These are phyloP conservation scores for Patellifolia procumbens DNA, from an alignment of 179 eudicot genomes.

Conservation along the genomic window DNA sequence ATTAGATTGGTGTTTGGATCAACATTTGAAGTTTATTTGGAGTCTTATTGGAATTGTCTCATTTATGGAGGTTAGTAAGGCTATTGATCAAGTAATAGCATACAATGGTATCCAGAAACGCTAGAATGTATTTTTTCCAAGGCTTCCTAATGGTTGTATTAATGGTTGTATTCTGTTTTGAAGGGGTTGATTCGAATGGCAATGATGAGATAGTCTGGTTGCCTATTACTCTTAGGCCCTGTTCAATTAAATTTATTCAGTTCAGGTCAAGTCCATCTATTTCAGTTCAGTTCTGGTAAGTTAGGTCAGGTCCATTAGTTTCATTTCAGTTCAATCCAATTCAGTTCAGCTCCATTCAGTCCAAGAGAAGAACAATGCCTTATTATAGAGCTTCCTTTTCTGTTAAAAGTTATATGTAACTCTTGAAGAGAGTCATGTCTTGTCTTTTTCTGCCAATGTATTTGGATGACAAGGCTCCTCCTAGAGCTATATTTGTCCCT, in stretches of 20 bases:
- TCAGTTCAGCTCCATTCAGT: too few species aligned
- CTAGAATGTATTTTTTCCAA: not conserved
- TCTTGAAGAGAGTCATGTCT: not conserved
- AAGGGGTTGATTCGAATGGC: not conserved
- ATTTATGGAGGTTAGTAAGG: not conserved
- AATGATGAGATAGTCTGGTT: not conserved
- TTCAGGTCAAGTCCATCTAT: too few species aligned
- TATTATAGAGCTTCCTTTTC: not conserved
- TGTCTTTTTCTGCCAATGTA: not conserved
- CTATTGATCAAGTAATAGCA: not conserved
- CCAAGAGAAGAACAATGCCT: too few species aligned
- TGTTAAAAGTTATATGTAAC: not conserved
- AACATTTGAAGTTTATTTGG: too few species aligned
- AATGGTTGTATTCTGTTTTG: not conserved
- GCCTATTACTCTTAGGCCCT: too few species aligned
- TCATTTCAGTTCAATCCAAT: too few species aligned
- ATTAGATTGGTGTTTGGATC: too few species aligned
- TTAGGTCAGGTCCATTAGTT: too few species aligned
- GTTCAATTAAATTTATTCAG: too few species aligned
- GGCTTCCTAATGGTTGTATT: not conserved
- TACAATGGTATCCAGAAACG: not conserved
- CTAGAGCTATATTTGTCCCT: not conserved
- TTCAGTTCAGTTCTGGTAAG: too few species aligned
- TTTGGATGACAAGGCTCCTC: not conserved
- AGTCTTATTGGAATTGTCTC: not conserved